Conservation (phyloP, 2,329 filamentous ascomycete genomes). For the Claviceps sp. region DNA sequence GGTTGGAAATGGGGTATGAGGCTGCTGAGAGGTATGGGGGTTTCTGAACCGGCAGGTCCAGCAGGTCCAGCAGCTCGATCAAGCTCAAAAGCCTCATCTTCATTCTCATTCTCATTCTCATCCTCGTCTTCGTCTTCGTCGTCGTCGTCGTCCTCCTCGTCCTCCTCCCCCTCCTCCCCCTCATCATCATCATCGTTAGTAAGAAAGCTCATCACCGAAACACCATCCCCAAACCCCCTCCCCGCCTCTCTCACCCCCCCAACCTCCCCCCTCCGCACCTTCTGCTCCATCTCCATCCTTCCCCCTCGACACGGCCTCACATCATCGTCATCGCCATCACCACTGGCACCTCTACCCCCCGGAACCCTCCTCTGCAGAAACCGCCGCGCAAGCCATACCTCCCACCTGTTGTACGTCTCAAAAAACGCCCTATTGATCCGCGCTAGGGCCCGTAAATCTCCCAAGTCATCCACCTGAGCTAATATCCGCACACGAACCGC, state of each 20-base stretch:
- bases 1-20: neutral
- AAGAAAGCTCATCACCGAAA: neutral
- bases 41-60: neutral
- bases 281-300: slow-evolving; percentile 15
- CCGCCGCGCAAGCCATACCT: slow-evolving; percentile 24
- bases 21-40: too few relatives aligned
- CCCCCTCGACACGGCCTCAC: too few relatives aligned
- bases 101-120: slow-evolving; percentile 15
- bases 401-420: slow-evolving; percentile 30
- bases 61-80: slow-evolving; percentile 8
- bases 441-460: slow-evolving; percentile 30
- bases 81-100: slow-evolving; percentile 12
- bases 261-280: slow-evolving; percentile 19
- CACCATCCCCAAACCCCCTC: neutral
- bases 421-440: slow-evolving; percentile 30
- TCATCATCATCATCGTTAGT: slow-evolving; percentile 9
- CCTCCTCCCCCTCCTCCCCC: slow-evolving; percentile 13
- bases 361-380: slow-evolving; percentile 17
- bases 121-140: neutral
- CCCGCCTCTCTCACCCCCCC: slow-evolving; percentile 16
- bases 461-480: slow-evolving; percentile 22
- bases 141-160: slow-evolving; percentile 14
- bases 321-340: too few relatives aligned
- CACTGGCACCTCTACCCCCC: too few relatives aligned
- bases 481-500: slow-evolving; percentile 27